Percentiles rank a stretch among this genome's conserved stretches.
phyloP scores from a whole-genome alignment of 2,329 filamentous ascomycete species.

The Venturia carpophila region DNA sequence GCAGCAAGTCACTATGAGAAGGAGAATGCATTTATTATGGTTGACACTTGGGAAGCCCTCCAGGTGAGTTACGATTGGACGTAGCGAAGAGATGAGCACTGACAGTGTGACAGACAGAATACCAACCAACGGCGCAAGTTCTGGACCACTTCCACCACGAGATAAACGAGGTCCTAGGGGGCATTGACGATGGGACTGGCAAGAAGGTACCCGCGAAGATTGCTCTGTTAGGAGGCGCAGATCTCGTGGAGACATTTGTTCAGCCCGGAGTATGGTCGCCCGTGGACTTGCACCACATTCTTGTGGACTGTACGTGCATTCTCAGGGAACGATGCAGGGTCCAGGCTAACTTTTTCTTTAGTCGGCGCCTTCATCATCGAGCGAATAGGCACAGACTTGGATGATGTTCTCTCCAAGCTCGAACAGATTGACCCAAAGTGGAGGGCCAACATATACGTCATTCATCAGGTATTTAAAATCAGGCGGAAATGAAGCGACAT shows the following conservation, averaged over 20 bases:
- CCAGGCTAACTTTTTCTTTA: not conserved
- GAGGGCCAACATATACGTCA: conserved; percentile 19
- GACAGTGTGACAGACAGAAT: conserved; percentile 12
- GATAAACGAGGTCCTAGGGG: conserved; percentile 19
- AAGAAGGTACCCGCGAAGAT: conserved; percentile 18
- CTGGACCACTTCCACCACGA: conserved; percentile 20
- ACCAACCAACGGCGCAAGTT: conserved; percentile 20
- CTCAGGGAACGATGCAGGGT: not conserved
- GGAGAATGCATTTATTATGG: conserved; percentile 15
- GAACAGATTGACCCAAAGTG: conserved; percentile 18
- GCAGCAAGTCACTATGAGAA: not conserved
- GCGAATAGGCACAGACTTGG: conserved; percentile 19
- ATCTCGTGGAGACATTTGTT: conserved; percentile 20
- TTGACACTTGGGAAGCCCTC: conserved; percentile 21
- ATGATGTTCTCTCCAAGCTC: conserved; percentile 18
- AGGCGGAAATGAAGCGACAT: not conserved
- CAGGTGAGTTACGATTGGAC: conserved; percentile 7
- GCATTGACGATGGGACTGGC: conserved; percentile 19
- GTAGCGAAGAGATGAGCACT: not conserved
- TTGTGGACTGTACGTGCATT: conserved; percentile 17
- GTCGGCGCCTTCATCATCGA: conserved; percentile 20
- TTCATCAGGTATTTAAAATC: conserved; percentile 19
- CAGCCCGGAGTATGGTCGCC: conserved; percentile 20
- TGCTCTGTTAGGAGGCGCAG: conserved; percentile 19
- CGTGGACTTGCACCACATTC: conserved; percentile 20